phyloP scores from a whole-genome alignment of 75 land plant species.

The Isoetes taiwanensis region DNA sequence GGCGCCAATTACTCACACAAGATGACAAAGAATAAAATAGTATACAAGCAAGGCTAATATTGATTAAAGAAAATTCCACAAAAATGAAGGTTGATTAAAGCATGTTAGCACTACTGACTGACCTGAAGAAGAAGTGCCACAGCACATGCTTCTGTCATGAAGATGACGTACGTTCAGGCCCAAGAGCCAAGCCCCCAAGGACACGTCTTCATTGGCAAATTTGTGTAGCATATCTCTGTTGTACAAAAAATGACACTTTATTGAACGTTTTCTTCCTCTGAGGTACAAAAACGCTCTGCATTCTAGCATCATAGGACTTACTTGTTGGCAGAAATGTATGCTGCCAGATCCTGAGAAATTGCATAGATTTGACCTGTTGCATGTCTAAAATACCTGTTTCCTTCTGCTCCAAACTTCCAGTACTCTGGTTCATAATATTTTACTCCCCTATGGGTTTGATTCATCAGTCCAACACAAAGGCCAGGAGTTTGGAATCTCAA shows the following conservation, averaged over 20 bases:
- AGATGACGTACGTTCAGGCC: background rate
- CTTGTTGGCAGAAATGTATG: slow-evolving; percentile 1
- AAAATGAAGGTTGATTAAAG: too few species aligned
- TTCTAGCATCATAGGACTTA: background rate
- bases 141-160: slow-evolving; percentile 1
- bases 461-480: background rate
- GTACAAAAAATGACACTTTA: too few species aligned
- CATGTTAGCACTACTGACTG: too few species aligned
- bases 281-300: background rate
- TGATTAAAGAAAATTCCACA: too few species aligned
- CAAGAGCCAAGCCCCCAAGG: background rate
- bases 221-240: slow-evolving; percentile 1
- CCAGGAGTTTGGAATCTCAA: background rate
- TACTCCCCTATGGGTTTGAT: background rate
- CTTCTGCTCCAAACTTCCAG: background rate
- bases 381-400: slow-evolving; percentile 2
- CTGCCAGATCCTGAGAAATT: slow-evolving; percentile 6
- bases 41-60: too few species aligned
- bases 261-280: too few species aligned
- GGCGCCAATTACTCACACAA: too few species aligned
- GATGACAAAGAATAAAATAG: too few species aligned
- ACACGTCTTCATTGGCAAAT: slow-evolving; percentile 7
- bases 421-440: slow-evolving; percentile 6
- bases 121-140: too few species aligned
- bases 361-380: slow-evolving; percentile 2